Evolutionary conservation across 352 stramenopile genomes (phyloP), one percentile per base, ranked within the genome.

Genomic region (Phytophthora brassicae): DNA sequence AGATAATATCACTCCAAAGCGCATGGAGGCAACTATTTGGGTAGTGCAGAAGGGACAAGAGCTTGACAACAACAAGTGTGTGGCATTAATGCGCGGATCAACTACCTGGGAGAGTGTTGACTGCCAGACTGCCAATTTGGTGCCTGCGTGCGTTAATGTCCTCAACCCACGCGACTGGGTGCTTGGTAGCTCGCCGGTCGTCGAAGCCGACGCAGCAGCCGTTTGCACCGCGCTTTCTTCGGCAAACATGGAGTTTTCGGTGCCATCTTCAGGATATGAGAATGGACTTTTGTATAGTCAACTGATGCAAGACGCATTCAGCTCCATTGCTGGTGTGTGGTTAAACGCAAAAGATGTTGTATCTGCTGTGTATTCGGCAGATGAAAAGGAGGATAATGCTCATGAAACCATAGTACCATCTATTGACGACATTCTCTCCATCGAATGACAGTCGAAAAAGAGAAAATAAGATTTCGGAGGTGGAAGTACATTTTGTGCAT

Each of bases 1-100:
- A 0, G 86, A 94, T 52, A 94, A 92, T 36, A 78, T 94, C 47
- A 92, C 86, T 16, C 86, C 86, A 6, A 89, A 82, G 61, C 83
- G 86, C n/a, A 87, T 94, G 66, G 81, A 89, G 49, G 80, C 74
- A 35, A 89, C 73, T 23, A 70, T 94, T 44, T 94, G 85, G 83
- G 48, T 67, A 29, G 61, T 92, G 3, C 17, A 60, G 29, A 73
- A 56, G 16, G 66, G 59, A 20, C 61, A 68, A 17, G 63, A 48
- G 12, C 54, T 89, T 13, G 66, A 74, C 14, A 49, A 57, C 6
- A 68, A 52, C 12, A 67, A 81, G 47, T 94, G 85, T 55, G 66
- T 92, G 1, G 81, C 58, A 2, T 64, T 92, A 42, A 74, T 74
- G 36, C 68, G 79, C 0, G 38, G 53, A 7, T 73, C 64, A 6